Evolutionary conservation across 202 grass and related monocot species (phyloP).

Genomic region (Saccharum hybrid): DNA sequence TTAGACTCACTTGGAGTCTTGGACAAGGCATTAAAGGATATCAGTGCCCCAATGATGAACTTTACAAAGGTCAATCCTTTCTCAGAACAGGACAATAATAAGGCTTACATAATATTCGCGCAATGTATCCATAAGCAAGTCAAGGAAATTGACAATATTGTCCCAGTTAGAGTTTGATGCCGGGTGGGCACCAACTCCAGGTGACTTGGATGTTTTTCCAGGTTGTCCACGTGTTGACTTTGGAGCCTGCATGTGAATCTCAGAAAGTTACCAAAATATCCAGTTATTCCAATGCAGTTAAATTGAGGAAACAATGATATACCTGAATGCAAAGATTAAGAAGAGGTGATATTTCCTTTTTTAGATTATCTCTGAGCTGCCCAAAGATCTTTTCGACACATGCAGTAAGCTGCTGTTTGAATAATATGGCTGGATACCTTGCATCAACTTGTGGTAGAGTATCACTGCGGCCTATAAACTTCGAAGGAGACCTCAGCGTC

Average conservation of each 20-base stretch:
- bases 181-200: slow-evolving; percentile 58
- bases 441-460: slow-evolving; percentile 81
- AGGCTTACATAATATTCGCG: slow-evolving; percentile 74
- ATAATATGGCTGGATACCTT: slow-evolving; percentile 91
- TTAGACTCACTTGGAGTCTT: slow-evolving; percentile 20
- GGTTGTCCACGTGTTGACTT: slow-evolving; percentile 74
- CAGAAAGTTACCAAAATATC: slow-evolving; percentile 26
- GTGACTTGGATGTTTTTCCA: slow-evolving; percentile 72
- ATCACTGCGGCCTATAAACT: slow-evolving; percentile 72
- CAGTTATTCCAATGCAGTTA: not conserved
- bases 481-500: slow-evolving; percentile 69
- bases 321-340: slow-evolving; percentile 97
- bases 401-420: slow-evolving; percentile 94
- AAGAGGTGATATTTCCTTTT: slow-evolving; percentile 94
- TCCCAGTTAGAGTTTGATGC: slow-evolving; percentile 76
- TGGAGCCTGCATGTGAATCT: slow-evolving; percentile 69
- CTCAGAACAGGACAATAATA: slow-evolving; percentile 32
- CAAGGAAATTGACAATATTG: slow-evolving; percentile 86
- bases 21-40: slow-evolving; percentile 20
- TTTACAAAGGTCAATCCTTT: slow-evolving; percentile 15
- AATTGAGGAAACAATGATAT: slow-evolving; percentile 18
- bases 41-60: slow-evolving; percentile 12
- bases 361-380: slow-evolving; percentile 93
- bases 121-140: slow-evolving; percentile 76
- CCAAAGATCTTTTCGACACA: slow-evolving; percentile 96